Evolutionary conservation across 306 rosid species (phyloP).

Genomic region (Sicyos edulis): DNA sequence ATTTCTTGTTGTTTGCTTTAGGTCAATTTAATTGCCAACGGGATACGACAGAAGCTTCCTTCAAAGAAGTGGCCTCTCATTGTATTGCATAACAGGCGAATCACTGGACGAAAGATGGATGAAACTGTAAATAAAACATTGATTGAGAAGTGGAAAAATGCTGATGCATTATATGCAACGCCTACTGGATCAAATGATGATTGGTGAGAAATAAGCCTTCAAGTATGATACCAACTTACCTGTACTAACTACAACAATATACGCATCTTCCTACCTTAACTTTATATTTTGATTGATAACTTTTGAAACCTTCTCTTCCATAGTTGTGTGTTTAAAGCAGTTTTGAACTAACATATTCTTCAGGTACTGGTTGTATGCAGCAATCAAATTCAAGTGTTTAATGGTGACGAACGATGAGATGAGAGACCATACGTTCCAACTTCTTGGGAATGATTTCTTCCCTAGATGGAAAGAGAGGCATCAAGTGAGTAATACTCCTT

Average conservation of each 20-base stretch:
- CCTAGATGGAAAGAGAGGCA: constrained; percentile 99
- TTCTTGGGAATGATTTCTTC: constrained; percentile 88
- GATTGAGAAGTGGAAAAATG: constrained; percentile 70
- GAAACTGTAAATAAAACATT: constrained; percentile 53
- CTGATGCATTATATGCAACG: constrained; percentile 77
- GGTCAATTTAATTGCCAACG: constrained; percentile 72
- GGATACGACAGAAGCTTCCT: constrained; percentile 62
- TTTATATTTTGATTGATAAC: neutral
- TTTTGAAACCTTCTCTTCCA: neutral
- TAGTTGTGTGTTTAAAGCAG: neutral
- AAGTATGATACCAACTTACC: constrained; percentile 2
- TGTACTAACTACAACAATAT: neutral
- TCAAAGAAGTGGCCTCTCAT: constrained; percentile 82
- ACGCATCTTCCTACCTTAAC: neutral
- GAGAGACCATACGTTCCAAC: constrained; percentile 89
- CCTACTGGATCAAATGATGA: constrained; percentile 90
- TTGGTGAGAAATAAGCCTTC: constrained; percentile 50
- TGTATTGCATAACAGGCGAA: constrained; percentile 73
- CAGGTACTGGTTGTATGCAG: constrained; percentile 99
- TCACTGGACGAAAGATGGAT: constrained; percentile 63
- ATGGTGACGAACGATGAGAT: constrained; percentile 89
- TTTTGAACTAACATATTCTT: constrained; percentile 38
- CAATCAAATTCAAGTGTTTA: constrained; percentile 86
- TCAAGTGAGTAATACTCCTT: constrained; percentile 54
- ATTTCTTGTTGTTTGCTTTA: constrained; percentile 17